Percentiles rank a stretch among this genome's conserved stretches.
These are phyloP conservation scores for Skeletonema potamos DNA, from an alignment of 108 stramenopile genomes.

Conservation along the genomic window DNA sequence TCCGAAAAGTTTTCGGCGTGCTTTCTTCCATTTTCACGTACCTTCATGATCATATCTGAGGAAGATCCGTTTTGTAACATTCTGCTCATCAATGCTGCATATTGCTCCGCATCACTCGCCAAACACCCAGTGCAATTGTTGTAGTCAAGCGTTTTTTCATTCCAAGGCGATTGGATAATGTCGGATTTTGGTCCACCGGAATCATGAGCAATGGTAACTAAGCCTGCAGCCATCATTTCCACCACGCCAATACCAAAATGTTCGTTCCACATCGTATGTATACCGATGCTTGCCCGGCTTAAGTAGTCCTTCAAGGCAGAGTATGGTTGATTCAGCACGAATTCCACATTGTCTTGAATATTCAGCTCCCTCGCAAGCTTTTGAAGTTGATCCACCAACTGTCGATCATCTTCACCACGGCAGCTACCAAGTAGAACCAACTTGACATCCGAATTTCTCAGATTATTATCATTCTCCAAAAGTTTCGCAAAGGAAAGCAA, in stretches of 20 bases:
- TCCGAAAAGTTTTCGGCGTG: conserved; percentile 76
- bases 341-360: conserved; percentile 69
- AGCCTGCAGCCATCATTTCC: conserved; percentile 98
- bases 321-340: conserved; percentile 91
- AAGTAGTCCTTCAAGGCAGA: conserved; percentile 78
- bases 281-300: conserved; percentile 74
- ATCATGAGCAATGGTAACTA: conserved; percentile 92
- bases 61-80: conserved; percentile 47
- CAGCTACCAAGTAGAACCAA: conserved; percentile 94
- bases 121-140: conserved; percentile 63
- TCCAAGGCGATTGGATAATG: conserved; percentile 52
- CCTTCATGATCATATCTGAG: conserved; percentile 16
- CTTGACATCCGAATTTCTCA: conserved; percentile 37
- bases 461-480: conserved; percentile 15
- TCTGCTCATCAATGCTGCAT: conserved; percentile 68
- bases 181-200: conserved; percentile 95
- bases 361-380: conserved; percentile 56
- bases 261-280: conserved; percentile 99
- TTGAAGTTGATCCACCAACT: conserved; percentile 64
- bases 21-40: conserved; percentile 52
- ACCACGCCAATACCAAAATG: conserved; percentile 99
- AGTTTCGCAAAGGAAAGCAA: conserved; percentile 62
- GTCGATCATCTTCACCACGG: conserved; percentile 83
- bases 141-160: conserved; percentile 4
- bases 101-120: conserved; percentile 73